Percentiles rank a stretch among this genome's conserved stretches.
phyloP scores from a whole-genome alignment of 345 rosid species.

The Cardamine chenopodiifolia region DNA sequence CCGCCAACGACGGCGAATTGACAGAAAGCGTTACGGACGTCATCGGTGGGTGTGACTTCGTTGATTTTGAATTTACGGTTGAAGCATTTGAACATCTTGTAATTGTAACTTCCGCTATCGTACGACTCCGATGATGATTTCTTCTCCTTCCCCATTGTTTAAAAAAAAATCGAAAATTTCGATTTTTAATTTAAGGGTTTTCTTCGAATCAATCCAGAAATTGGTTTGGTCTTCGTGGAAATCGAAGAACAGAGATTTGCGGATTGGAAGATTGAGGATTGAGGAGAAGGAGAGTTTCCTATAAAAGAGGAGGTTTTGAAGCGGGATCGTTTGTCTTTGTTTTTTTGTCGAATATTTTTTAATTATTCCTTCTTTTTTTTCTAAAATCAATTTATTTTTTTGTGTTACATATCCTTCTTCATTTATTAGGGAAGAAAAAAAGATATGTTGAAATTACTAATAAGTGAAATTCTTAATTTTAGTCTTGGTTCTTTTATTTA shows the following conservation, averaged over 20 bases:
- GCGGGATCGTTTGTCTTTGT: constrained; percentile 44
- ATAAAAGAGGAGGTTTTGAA: constrained; percentile 53
- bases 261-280: constrained; percentile 9
- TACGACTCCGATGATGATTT: constrained; percentile 33
- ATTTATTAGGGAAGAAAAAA: neutral
- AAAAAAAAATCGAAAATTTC: constrained; percentile 5
- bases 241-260: constrained; percentile 36
- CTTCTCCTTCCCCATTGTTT: constrained; percentile 47
- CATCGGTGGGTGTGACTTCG: constrained; percentile 76
- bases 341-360: constrained; percentile 3
- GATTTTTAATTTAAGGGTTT: constrained; percentile 9
- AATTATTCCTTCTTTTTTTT: neutral
- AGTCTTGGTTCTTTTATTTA: constrained; percentile 27
- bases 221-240: neutral
- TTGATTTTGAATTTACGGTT: constrained; percentile 75
- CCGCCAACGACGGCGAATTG: constrained; percentile 44
- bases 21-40: constrained; percentile 57
- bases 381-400: neutral
- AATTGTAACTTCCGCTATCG: constrained; percentile 50
- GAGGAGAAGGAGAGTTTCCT: constrained; percentile 30
- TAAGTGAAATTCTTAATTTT: constrained; percentile 36
- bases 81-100: constrained; percentile 77
- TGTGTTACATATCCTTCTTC: neutral
- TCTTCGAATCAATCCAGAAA: constrained; percentile 23
- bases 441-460: constrained; percentile 22